Conservation (phyloP, 345 rosid genomes). For the Hibiscus mutabilis region DNA sequence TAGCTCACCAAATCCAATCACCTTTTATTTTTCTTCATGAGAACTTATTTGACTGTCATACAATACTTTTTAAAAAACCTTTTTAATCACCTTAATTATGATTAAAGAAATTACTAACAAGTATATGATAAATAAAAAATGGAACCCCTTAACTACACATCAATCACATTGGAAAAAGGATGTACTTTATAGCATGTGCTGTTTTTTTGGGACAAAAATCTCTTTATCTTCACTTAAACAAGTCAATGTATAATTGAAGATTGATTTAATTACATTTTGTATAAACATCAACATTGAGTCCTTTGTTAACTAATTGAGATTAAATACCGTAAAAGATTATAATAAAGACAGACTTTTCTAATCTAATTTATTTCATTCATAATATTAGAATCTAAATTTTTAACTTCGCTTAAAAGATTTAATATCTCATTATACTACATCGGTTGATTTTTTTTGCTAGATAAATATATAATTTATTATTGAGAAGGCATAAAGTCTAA, state of each 20-base stretch:
- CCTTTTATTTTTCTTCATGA: neutral
- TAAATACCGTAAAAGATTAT: no score
- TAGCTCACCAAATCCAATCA: slow-evolving; percentile 5
- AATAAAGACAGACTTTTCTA: no score
- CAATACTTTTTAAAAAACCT: neutral
- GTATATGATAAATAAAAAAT: neutral
- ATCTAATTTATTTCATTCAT: no score
- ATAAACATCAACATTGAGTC: neutral
- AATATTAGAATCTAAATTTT: no score
- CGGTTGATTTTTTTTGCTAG: no score
- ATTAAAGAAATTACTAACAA: neutral
- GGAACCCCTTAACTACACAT: neutral
- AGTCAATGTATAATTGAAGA: neutral
- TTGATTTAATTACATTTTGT: neutral
- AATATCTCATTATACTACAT: no score
- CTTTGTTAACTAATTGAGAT: no score
- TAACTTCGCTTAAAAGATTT: no score
- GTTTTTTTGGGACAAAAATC: neutral
- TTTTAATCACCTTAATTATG: neutral
- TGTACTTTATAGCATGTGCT: neutral
- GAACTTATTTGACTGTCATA: neutral
- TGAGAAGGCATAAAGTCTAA: no score
- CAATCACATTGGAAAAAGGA: slow-evolving; percentile 7
- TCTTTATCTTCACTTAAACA: neutral
- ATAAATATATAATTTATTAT: no score